phyloP scores from a whole-genome alignment of 305 asterid species.

The Ajuga reptans region DNA sequence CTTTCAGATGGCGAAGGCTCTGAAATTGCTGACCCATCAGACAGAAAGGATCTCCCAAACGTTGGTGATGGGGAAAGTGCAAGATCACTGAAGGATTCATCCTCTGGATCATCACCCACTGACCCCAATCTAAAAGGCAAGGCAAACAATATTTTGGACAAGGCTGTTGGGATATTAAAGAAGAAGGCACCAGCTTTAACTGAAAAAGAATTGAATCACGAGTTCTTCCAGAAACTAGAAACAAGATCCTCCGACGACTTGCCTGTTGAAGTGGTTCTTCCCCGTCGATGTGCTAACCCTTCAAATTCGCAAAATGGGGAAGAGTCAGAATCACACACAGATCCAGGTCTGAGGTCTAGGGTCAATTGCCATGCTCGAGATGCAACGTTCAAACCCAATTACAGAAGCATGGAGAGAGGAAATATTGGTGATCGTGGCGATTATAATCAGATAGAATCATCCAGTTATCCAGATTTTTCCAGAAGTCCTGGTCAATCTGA shows the following conservation, averaged over 20 bases:
- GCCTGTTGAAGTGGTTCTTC: constrained; percentile 92
- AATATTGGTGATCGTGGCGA: constrained; percentile 40
- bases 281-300: constrained; percentile 63
- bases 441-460: constrained; percentile 52
- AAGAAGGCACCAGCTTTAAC: constrained; percentile 79
- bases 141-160: constrained; percentile 58
- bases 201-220: constrained; percentile 85
- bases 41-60: constrained; percentile 41
- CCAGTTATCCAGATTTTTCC: constrained; percentile 42
- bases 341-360: constrained; percentile 42
- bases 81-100: constrained; percentile 40
- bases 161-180: constrained; percentile 82
- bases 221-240: constrained; percentile 93
- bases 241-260: constrained; percentile 72
- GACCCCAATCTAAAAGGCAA: constrained; percentile 43
- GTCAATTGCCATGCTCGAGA: constrained; percentile 39
- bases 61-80: constrained; percentile 41
- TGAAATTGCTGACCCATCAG: constrained; percentile 50
- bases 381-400: constrained; percentile 25
- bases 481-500: constrained; percentile 59
- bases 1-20: constrained; percentile 61
- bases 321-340: constrained; percentile 43
- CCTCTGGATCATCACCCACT: constrained; percentile 49
- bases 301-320: constrained; percentile 49
- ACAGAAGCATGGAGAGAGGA: constrained; percentile 39